Evolutionary conservation across 78 protist genomes (phyloP), one percentile per base, ranked within the genome.

Genomic region (Polysphondylium violaceum): DNA sequence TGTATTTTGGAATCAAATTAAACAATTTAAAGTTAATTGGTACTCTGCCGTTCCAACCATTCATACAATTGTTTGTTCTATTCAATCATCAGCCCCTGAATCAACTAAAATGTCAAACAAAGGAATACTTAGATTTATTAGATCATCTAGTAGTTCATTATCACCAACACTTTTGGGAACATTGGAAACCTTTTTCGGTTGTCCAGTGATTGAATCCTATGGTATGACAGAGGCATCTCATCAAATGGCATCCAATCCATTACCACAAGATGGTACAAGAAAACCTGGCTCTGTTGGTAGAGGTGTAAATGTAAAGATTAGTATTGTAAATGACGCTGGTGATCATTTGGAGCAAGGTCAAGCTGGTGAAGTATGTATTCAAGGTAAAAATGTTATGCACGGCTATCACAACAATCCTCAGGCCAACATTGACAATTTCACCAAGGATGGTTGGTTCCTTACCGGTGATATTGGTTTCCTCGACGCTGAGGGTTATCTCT

Each of bases 161-260:
- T 75, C 97, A 33, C 96, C 96, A 47, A 88, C 88, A 12, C 50
- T 91, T 9, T 58, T 96, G n/a, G 73, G 92, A 9, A 58, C 72
- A 44, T 53, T 96, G 21, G 97, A 94, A 58, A 51, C 53, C 9
- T 74, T 19, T 56, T 95, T 94, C 44, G 93, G 92, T 19, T 94
- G 93, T 43, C 97, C 97, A 36, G 95, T 96, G 16, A 60, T 93
- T 25, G 97, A 96, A 79, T 94, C 97, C 1, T 96, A 96, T 75
- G 97, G 95, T 67, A 96, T 96, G 97, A 91, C 96, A 14, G 97
- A 96, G 44, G 95, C 96, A 21, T 58, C 95, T 1, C 97, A 96
- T 73, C 92, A 85, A 68, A 94, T 96, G 96, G 83, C 96, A 12
- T 93, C 97, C 0, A 96, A 96, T 58, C 92, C 87, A 63, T 78